Percentiles rank a stretch among this genome's conserved stretches.
Conservation (phyloP, 257 asterid genomes). For the Rhazya stricta region DNA sequence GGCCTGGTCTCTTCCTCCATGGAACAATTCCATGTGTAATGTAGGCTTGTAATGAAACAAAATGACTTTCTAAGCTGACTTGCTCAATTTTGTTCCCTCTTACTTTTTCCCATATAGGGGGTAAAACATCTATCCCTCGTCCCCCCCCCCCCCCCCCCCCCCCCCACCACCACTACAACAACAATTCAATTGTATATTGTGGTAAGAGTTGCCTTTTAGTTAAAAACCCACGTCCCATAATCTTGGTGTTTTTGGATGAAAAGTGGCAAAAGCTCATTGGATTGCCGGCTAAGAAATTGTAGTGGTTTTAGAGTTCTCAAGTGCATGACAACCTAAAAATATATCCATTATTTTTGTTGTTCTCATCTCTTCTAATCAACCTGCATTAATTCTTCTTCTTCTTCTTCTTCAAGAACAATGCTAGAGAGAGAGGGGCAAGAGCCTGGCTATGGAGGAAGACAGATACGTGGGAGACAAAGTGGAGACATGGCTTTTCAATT, state of each 20-base stretch:
- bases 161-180: no score
- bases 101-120: background rate
- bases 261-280: conserved; percentile 20
- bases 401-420: conserved; percentile 9
- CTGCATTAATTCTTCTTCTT: background rate
- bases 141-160: background rate
- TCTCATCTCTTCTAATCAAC: background rate
- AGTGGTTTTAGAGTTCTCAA: conserved; percentile 14
- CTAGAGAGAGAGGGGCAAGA: background rate
- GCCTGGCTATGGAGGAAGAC: conserved; percentile 7
- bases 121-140: background rate
- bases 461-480: conserved; percentile 47
- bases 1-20: conserved; percentile 2
- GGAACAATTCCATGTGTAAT: conserved; percentile 24
- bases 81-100: conserved; percentile 17
- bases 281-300: conserved; percentile 9
- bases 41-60: conserved; percentile 35
- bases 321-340: conserved; percentile 45
- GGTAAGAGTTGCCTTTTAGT: background rate
- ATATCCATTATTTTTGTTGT: conserved; percentile 9
- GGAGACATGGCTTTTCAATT: conserved; percentile 45
- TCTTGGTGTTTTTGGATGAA: conserved; percentile 8
- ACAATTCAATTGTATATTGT: no score
- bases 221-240: conserved; percentile 6
- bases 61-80: conserved; percentile 14